Evolutionary conservation across 2,329 filamentous ascomycete genomes (phyloP).

Genomic region (Alternaria sp.): DNA sequence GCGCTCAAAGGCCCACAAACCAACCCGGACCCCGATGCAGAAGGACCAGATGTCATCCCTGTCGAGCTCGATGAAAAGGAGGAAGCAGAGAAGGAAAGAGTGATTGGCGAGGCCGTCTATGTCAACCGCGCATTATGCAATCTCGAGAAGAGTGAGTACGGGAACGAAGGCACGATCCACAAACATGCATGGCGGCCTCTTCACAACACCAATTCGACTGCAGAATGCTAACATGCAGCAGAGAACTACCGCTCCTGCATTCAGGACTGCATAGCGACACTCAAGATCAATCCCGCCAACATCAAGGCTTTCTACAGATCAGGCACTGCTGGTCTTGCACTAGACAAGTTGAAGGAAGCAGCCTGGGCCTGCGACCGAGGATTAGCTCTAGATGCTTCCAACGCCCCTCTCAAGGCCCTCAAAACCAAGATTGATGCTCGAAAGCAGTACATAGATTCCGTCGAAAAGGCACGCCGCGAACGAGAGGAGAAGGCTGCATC

Average conservation of each 20-base stretch:
- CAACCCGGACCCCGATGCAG: constrained; percentile 48
- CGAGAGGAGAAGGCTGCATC: constrained; percentile 63
- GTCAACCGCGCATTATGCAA: constrained; percentile 91
- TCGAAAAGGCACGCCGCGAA: constrained; percentile 65
- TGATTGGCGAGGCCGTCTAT: constrained; percentile 77
- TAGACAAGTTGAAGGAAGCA: constrained; percentile 82
- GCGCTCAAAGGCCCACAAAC: constrained; percentile 70
- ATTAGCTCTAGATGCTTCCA: constrained; percentile 73
- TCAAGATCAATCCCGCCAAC: constrained; percentile 81
- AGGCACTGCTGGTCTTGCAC: constrained; percentile 76
- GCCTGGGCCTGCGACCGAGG: constrained; percentile 79
- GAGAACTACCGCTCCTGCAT: constrained; percentile 89
- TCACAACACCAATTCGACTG: background rate
- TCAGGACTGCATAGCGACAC: constrained; percentile 80
- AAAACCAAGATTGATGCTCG: constrained; percentile 69
- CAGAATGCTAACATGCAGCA: constrained; percentile 39
- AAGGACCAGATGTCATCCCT: constrained; percentile 50
- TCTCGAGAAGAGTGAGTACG: constrained; percentile 73
- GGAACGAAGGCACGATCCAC: background rate
- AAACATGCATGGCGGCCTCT: background rate
- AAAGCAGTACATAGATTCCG: constrained; percentile 63
- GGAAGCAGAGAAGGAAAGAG: constrained; percentile 66
- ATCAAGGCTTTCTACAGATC: constrained; percentile 93
- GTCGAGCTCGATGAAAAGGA: constrained; percentile 67
- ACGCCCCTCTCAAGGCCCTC: constrained; percentile 71